Evolutionary conservation across 805 yeast species (phyloP).

Genomic region (Spathaspora arborariae): DNA sequence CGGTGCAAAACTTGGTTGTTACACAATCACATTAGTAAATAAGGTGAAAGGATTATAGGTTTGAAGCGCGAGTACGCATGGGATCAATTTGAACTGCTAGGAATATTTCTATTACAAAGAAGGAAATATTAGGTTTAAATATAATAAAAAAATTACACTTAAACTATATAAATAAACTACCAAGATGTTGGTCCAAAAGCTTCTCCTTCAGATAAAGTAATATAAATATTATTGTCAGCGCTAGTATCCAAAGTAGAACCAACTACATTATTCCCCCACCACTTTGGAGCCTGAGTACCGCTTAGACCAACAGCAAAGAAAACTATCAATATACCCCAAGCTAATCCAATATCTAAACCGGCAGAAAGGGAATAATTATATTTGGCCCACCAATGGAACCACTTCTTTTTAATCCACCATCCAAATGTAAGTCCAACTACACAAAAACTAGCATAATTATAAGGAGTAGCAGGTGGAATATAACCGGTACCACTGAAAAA

Average conservation of each 20-base stretch:
- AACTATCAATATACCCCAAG: slow-evolving; percentile 36
- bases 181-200: slow-evolving; percentile 46
- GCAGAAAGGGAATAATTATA: slow-evolving; percentile 44
- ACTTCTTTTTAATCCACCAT: slow-evolving; percentile 36
- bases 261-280: slow-evolving; percentile 68
- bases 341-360: slow-evolving; percentile 43
- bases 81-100: too few relatives aligned
- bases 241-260: slow-evolving; percentile 16
- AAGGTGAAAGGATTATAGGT: too few relatives aligned
- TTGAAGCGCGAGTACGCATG: too few relatives aligned
- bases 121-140: too few relatives aligned
- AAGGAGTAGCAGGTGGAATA: slow-evolving; percentile 74
- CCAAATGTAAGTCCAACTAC: slow-evolving; percentile 26
- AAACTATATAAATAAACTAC: slow-evolving; percentile 19
- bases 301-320: slow-evolving; percentile 24
- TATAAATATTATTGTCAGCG: slow-evolving; percentile 17
- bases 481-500: slow-evolving; percentile 48
- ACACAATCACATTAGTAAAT: too few relatives aligned
- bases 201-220: slow-evolving; percentile 35
- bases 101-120: too few relatives aligned
- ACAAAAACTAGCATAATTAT: slow-evolving; percentile 58
- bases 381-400: slow-evolving; percentile 43
- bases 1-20: too few relatives aligned
- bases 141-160: too few relatives aligned
- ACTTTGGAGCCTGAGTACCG: slow-evolving; percentile 22